Base-by-base conservation (phyloP, 2,329 filamentous ascomycete genomes). In the Albifimbria verrucaria region DNA sequence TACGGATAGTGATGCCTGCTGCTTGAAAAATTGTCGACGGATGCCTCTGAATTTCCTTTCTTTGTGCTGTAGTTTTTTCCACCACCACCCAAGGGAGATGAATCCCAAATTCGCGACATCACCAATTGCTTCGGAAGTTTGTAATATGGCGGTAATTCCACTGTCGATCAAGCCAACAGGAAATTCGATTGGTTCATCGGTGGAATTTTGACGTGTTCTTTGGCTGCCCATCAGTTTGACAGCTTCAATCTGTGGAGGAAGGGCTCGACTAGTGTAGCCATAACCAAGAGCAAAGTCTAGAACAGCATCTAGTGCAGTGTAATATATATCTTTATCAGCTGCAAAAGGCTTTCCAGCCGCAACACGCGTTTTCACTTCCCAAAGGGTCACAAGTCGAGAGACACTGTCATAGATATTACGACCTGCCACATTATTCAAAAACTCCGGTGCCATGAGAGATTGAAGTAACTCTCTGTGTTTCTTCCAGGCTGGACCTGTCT, bases 401-500 rank as follows among this genome's bases (percentile, higher is more conserved):
- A 63, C 59, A n/a, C 59, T 62, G n/a, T 60, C 55, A 55, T 74
- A 71, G 1, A 74, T 58, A 18, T 66, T 61, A 0, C 71, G 71
- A 0, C 63, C 71, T 4, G 56, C 59, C 3, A 73, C 63, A 18
- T 62, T 53, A 43, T 60, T 61, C 15, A 75, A 58, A 50, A 74
- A 75, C 0, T 52, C 54, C 1, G 67, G 69, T 5, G 68, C 59
- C 70, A 75, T 74, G 28, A 74, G 59, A 50, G 73, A 67, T 49
- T 71, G 69, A 32, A 74, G 56, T 4, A 73, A 62, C 10, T 65
- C 64, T 9, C 69, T 65, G 48, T 70, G 64, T 15, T 57, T 48
- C 59, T 67, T 71, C 62, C 66, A 75, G 11, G 58, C 61, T 1
- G 58, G 48, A 2, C 60, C 65, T 4, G 66, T 68, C 52, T 61